Base-by-base conservation (phyloP, 139 green algal species). In the Zygnema cylindricum region DNA sequence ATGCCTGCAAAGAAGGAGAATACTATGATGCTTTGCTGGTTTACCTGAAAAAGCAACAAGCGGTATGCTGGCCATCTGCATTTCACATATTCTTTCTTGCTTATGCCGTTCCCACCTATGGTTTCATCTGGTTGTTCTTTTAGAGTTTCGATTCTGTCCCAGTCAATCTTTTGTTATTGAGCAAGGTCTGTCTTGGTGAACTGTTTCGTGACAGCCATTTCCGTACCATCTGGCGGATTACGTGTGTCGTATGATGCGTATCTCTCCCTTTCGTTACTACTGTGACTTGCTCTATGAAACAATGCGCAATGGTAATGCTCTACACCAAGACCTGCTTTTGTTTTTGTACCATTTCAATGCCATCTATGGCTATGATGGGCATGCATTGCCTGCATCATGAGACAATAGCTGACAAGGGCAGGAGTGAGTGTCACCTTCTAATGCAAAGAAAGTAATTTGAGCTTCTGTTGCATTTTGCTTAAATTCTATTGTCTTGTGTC, bases 251-350 rank as follows among this genome's bases (percentile, higher is more conserved):
- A 86, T 97, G n/a, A 81, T 96, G 88, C 94, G 96, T 0, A 75
- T 97, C 35, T 97, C 95, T 0, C 95, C 96, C 3, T 98, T 97
- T 88, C 92, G 91, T 21, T 98, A 98, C 92, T 98, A 98, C 88
- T 90, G 73, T 2, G 95, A 98, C 39, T 90, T 98, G 57, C 86
- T 98, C 77, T 93, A 91, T 32, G 92, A 95, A 1, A 88, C 91
- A 0, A 95, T 98, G 86, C 94, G 92, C 54, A 41, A 90, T 76
- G 86, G 82, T 90, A 22, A 2, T 3, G 49, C 81, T 36, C 36
- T 2, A 2, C 41, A n/a, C n/a, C n/a, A n/a, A n/a, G n/a, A n/a
- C n/a, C n/a, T n/a, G n/a, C n/a, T n/a, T n/a, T n/a, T n/a, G n/a
- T n/a, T n/a, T n/a, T n/a, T n/a, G n/a, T n/a, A n/a, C n/a, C n/a